Conservation (phyloP, 148 eudicot species). For the Nepenthes mirabilis region DNA sequence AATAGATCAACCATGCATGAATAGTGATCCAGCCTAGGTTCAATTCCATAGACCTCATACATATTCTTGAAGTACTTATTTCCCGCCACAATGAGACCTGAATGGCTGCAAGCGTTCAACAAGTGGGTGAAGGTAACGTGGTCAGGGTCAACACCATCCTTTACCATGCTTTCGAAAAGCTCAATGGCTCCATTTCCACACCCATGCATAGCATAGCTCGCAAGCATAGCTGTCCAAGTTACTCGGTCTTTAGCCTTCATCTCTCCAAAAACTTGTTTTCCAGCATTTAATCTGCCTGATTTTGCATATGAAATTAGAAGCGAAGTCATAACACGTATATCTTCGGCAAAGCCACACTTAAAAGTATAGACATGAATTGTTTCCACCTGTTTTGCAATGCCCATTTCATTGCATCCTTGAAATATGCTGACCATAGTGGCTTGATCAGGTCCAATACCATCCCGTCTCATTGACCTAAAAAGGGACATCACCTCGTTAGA, state of each 20-base stretch:
- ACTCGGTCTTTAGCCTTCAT: conserved; percentile 19
- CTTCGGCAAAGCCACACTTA: conserved; percentile 17
- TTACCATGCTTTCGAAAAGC: conserved; percentile 20
- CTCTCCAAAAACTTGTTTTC: conserved; percentile 17
- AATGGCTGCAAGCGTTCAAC: conserved; percentile 40
- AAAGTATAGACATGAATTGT: conserved; percentile 20
- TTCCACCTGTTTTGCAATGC: conserved; percentile 16
- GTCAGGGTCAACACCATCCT: conserved; percentile 20
- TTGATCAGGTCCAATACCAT: conserved; percentile 23
- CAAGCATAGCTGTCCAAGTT: conserved; percentile 40
- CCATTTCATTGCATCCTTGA: conserved; percentile 25
- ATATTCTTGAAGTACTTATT: conserved; percentile 20
- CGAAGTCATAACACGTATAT: conserved; percentile 20
- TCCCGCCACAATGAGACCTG: conserved; percentile 31
- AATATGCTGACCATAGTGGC: conserved; percentile 28
- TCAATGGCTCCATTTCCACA: conserved; percentile 23
- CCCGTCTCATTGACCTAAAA: conserved; percentile 24
- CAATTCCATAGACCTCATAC: conserved; percentile 20
- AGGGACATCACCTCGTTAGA: conserved; percentile 8
- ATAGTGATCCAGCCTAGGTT: conserved; percentile 32
- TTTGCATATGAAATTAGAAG: conserved; percentile 23
- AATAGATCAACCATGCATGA: conserved; percentile 38
- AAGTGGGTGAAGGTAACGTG: conserved; percentile 43
- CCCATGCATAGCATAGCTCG: conserved; percentile 33
- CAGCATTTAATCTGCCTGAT: conserved; percentile 22